phyloP scores from a whole-genome alignment of 495 filamentous ascomycete genomes.

The Baudoinia panamericana region DNA sequence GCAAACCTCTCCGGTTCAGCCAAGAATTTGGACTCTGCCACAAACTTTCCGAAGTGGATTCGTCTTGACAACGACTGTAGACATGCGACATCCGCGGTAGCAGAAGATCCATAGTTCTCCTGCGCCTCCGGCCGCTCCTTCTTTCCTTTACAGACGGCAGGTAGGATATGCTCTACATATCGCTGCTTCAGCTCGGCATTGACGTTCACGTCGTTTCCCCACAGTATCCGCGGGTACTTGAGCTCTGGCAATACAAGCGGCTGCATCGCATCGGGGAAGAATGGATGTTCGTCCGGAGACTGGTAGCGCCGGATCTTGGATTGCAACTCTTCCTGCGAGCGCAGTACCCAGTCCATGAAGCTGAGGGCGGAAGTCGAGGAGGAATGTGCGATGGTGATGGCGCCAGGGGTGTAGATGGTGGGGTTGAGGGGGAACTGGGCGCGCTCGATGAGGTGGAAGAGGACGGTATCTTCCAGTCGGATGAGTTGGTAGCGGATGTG shows the following conservation, averaged over 20 bases:
- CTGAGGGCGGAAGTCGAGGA: constrained; percentile 44
- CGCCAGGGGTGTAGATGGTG: constrained; percentile 71
- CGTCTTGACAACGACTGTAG: constrained; percentile 83
- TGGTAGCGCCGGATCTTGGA: constrained; percentile 93
- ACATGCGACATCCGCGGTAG: constrained; percentile 79
- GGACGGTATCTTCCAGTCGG: constrained; percentile 95
- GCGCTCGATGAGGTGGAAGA: constrained; percentile 94
- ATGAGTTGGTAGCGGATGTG: constrained; percentile 95
- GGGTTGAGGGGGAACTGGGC: constrained; percentile 91
- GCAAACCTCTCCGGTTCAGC: constrained; percentile 71
- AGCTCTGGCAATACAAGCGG: constrained; percentile 76
- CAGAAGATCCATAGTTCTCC: constrained; percentile 92
- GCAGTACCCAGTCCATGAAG: constrained; percentile 88
- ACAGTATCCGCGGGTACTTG: constrained; percentile 80
- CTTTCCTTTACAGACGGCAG: constrained; percentile 59
- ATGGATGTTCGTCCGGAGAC: constrained; percentile 93
- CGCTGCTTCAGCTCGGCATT: constrained; percentile 74
- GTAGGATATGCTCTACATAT: constrained; percentile 75
- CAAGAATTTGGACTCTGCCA: constrained; percentile 94
- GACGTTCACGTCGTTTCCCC: constrained; percentile 82
- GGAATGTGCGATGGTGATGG: constrained; percentile 61
- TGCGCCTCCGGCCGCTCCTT: constrained; percentile 59
- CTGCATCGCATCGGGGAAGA: constrained; percentile 77
- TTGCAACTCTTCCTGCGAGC: constrained; percentile 77
- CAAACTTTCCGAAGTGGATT: constrained; percentile 98